Conservation (phyloP, 169 alveolate genomes). For the Theileria annulata region DNA sequence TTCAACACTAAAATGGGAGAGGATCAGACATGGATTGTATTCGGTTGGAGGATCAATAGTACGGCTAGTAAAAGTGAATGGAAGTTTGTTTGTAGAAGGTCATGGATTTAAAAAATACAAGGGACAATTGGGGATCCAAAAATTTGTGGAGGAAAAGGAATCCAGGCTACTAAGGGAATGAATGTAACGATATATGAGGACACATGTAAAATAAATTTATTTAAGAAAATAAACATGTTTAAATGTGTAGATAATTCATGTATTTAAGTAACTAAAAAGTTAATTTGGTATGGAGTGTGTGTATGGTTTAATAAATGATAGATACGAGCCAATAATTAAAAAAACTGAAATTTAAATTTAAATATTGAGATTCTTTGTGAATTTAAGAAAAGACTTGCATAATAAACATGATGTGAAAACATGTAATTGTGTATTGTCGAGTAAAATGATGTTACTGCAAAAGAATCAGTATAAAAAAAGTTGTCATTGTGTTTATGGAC, state of each 20-base stretch:
- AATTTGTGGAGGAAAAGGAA: constrained; percentile 38
- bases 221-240: not conserved
- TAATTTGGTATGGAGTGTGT: not conserved
- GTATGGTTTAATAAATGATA: not conserved
- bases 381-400: not conserved
- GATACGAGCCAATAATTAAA: not conserved
- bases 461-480: not conserved
- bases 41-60: constrained; percentile 50
- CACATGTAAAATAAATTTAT: constrained; percentile 16
- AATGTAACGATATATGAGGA: not conserved
- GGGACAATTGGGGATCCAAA: constrained; percentile 18
- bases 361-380: not conserved
- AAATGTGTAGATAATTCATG: not conserved
- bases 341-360: not conserved
- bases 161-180: not conserved
- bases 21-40: constrained; percentile 57
- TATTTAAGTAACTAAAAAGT: not conserved
- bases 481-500: not conserved
- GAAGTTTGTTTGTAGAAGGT: constrained; percentile 59
- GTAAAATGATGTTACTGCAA: not conserved
- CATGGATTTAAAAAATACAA: constrained; percentile 11
- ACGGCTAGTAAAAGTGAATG: constrained; percentile 41
- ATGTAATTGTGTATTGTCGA: not conserved
- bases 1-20: constrained; percentile 51
- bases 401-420: not conserved